Evolutionary conservation across 306 rosid genomes (phyloP).

Genomic region (Calophaca sinica): DNA sequence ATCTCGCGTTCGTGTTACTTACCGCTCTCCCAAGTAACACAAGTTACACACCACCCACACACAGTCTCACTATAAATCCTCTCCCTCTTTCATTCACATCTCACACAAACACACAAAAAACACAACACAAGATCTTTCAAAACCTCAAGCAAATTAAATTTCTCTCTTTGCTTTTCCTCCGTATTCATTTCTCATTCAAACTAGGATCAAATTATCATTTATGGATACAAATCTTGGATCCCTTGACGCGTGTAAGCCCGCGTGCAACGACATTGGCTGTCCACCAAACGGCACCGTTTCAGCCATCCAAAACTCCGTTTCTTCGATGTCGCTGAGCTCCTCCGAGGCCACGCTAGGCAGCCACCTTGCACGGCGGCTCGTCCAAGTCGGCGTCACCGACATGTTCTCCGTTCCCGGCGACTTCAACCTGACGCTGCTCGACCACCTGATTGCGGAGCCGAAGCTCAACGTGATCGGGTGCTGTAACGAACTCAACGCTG

Average conservation of each 20-base stretch:
- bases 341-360: slow-evolving; percentile 59
- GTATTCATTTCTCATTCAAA: background rate
- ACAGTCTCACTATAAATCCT: background rate
- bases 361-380: slow-evolving; percentile 59
- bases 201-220: too few species aligned
- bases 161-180: background rate
- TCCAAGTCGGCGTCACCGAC: slow-evolving; percentile 64
- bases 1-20: background rate
- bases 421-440: slow-evolving; percentile 67
- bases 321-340: slow-evolving; percentile 26
- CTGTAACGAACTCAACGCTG: slow-evolving; percentile 75
- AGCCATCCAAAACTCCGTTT: slow-evolving; percentile 35
- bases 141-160: background rate
- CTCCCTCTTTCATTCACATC: background rate
- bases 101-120: background rate
- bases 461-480: slow-evolving; percentile 55
- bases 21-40: slow-evolving; percentile 3
- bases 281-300: slow-evolving; percentile 44
- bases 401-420: slow-evolving; percentile 68
- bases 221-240: slow-evolving; percentile 61
- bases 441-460: slow-evolving; percentile 64
- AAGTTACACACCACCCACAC: background rate
- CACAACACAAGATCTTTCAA: background rate
- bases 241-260: slow-evolving; percentile 39
- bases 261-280: slow-evolving; percentile 30